Conservation (phyloP, 306 rosid species). For the Glycine tomentella region DNA sequence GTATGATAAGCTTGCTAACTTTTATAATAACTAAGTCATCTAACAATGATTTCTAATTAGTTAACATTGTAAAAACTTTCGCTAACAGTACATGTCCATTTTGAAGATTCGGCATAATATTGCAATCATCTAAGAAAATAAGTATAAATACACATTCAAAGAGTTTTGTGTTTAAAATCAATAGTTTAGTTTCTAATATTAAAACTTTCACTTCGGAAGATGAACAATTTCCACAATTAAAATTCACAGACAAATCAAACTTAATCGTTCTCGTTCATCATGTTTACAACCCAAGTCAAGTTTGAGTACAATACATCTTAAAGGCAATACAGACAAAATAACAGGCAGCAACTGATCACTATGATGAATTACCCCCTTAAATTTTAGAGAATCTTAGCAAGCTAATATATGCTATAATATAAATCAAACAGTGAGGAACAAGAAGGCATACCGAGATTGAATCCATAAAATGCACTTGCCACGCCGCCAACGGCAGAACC, state of each 20-base stretch:
- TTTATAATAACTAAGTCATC: too few species aligned
- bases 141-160: neutral
- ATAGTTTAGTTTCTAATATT: neutral
- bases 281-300: neutral
- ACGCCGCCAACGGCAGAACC: slow-evolving; percentile 85
- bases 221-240: neutral
- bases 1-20: too few species aligned
- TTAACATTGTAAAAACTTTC: too few species aligned
- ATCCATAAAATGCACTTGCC: slow-evolving; percentile 83
- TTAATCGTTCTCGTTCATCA: neutral
- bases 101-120: neutral
- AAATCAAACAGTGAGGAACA: neutral
- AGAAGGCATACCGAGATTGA: slow-evolving; percentile 62
- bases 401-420: neutral
- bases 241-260: neutral
- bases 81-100: too few species aligned
- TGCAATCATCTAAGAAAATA: neutral
- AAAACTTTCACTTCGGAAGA: neutral
- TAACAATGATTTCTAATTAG: too few species aligned
- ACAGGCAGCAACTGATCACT: neutral
- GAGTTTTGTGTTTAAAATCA: neutral
- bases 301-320: neutral
- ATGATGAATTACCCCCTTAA: neutral
- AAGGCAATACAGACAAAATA: neutral
- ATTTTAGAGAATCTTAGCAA: neutral